Conservation (phyloP, 139 green algal species). For the Astrephomene gubernaculifera region DNA sequence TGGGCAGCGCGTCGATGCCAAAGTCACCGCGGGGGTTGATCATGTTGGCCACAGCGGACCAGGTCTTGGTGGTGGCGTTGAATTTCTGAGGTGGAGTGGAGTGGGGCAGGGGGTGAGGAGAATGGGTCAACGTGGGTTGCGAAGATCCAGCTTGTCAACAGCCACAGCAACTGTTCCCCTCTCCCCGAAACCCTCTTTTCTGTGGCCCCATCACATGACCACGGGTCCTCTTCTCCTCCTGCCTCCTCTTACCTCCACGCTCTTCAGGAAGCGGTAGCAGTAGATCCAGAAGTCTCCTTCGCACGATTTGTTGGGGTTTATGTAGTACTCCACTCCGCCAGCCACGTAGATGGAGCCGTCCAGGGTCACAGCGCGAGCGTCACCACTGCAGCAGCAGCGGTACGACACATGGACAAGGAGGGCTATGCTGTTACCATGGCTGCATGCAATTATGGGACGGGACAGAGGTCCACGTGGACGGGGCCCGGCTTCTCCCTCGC, state of each 20-base stretch:
- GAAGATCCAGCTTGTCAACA: not conserved
- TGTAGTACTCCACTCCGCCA: slow-evolving; percentile 30
- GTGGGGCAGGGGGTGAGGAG: not conserved
- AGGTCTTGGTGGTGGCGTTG: not conserved
- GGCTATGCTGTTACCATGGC: no score
- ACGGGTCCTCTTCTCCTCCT: not conserved
- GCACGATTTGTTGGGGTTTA: not conserved
- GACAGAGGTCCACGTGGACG: no score
- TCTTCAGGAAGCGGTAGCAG: slow-evolving; percentile 42
- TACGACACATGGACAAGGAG: no score
- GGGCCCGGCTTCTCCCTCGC: no score
- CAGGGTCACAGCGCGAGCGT: slow-evolving; percentile 33
- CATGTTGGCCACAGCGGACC: slow-evolving; percentile 45
- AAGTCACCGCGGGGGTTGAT: slow-evolving; percentile 57
- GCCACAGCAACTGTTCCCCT: not conserved
- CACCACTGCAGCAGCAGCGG: no score
- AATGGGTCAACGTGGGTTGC: not conserved
- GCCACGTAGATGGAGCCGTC: slow-evolving; percentile 38
- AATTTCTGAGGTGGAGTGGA: slow-evolving; percentile 8
- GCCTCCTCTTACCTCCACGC: slow-evolving; percentile 32
- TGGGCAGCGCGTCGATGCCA: slow-evolving; percentile 52
- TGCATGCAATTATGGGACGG: no score
- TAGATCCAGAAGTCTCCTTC: not conserved
- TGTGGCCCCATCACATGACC: not conserved
- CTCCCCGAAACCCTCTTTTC: not conserved